Evolutionary conservation across 768 basidiomycete species (phyloP).

Genomic region (Pisolithus orientalis): DNA sequence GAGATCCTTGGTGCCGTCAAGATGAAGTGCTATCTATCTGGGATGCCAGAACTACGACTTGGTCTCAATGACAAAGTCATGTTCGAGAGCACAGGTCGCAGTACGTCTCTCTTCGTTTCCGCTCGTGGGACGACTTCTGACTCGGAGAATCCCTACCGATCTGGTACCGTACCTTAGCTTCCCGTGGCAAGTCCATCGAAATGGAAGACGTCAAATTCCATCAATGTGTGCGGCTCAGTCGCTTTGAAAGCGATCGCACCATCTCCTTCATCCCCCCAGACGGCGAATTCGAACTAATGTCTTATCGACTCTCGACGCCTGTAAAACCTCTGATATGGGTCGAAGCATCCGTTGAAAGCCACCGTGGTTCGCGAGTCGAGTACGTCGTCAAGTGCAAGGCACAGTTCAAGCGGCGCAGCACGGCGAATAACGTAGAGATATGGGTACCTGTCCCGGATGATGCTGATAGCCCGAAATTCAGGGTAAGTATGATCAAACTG

Average conservation of each 20-base stretch:
- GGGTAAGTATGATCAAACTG: slow-evolving; percentile 39
- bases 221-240: slow-evolving; percentile 94
- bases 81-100: slow-evolving; percentile 96
- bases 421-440: slow-evolving; percentile 97
- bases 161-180: slow-evolving; percentile 40
- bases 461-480: slow-evolving; percentile 95
- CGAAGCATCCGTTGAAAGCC: slow-evolving; percentile 92
- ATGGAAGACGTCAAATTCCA: slow-evolving; percentile 99
- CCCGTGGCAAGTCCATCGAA: slow-evolving; percentile 95
- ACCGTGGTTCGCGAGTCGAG: slow-evolving; percentile 88
- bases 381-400: slow-evolving; percentile 96
- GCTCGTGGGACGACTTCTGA: no score
- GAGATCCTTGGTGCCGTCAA: slow-evolving; percentile 98
- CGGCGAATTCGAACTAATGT: slow-evolving; percentile 98
- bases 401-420: slow-evolving; percentile 94
- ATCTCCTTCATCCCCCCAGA: slow-evolving; percentile 99
- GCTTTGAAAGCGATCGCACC: slow-evolving; percentile 98
- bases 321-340: slow-evolving; percentile 95
- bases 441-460: slow-evolving; percentile 99
- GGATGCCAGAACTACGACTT: slow-evolving; percentile 96
- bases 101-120: slow-evolving; percentile 39
- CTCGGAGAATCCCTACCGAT: not conserved
- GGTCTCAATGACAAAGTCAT: slow-evolving; percentile 99
- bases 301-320: slow-evolving; percentile 91
- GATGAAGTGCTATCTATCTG: slow-evolving; percentile 99